Percentiles rank a stretch among this genome's conserved stretches.
Conservation (phyloP, 768 basidiomycete species). For the Pholiota molesta region DNA sequence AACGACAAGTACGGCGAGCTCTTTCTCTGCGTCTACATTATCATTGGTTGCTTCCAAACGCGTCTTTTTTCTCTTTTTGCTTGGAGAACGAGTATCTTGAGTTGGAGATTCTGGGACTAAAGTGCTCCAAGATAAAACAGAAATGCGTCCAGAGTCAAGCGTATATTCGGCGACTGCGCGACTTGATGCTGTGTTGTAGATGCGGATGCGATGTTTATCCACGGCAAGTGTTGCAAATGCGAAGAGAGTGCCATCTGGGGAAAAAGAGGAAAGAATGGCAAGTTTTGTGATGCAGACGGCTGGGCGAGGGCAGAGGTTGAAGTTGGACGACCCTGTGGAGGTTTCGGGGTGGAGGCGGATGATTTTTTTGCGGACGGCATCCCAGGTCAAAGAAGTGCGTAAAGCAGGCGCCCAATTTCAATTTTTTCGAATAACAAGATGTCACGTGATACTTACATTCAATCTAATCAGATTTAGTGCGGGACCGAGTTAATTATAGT, state of each 20-base stretch:
- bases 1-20: slow-evolving; percentile 50
- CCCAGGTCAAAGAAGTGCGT: slow-evolving; percentile 3
- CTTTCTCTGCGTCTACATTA: slow-evolving; percentile 26
- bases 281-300: slow-evolving; percentile 51
- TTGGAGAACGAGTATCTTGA: slow-evolving; percentile 36
- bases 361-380: slow-evolving; percentile 51
- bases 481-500: neutral
- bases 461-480: slow-evolving; percentile 17
- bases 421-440: neutral
- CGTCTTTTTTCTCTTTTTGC: slow-evolving; percentile 61
- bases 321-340: slow-evolving; percentile 51
- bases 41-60: slow-evolving; percentile 39
- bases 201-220: slow-evolving; percentile 72
- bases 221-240: slow-evolving; percentile 65
- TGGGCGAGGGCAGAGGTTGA: slow-evolving; percentile 60
- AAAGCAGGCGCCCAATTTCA: neutral
- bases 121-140: slow-evolving; percentile 55
- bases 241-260: slow-evolving; percentile 56
- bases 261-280: slow-evolving; percentile 60
- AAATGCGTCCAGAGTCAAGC: slow-evolving; percentile 57
- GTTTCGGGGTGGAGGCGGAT: slow-evolving; percentile 58
- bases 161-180: slow-evolving; percentile 60
- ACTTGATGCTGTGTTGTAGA: slow-evolving; percentile 61
- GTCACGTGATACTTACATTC: neutral
- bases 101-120: slow-evolving; percentile 22